Evolutionary conservation across 345 rosid genomes (phyloP).

Genomic region (Bruguiera gymnorhiza): DNA sequence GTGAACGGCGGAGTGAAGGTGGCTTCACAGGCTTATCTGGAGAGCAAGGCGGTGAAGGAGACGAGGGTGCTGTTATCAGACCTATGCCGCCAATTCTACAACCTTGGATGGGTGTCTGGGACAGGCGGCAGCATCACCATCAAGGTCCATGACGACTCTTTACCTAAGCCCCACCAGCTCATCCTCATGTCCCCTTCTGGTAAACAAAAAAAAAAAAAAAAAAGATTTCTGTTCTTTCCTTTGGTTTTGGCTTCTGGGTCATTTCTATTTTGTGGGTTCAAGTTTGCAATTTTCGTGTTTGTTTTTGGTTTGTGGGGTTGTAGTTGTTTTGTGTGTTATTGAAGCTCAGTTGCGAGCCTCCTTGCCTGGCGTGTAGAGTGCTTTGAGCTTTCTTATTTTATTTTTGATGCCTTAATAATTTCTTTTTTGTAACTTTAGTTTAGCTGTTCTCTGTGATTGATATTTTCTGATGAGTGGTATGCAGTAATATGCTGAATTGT

Average conservation of each 20-base stretch:
- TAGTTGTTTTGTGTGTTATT: conserved; percentile 1
- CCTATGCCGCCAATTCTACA: conserved; percentile 84
- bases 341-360: neutral
- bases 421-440: too few species aligned
- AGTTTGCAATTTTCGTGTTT: neutral
- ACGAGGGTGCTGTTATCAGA: conserved; percentile 58
- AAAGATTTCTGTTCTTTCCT: neutral
- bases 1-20: conserved; percentile 27
- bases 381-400: neutral
- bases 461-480: too few species aligned
- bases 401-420: too few species aligned
- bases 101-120: conserved; percentile 92
- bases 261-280: neutral
- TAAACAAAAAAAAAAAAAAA: conserved; percentile 8
- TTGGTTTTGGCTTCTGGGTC: neutral
- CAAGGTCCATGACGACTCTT: conserved; percentile 72
- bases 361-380: neutral
- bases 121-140: conserved; percentile 92
- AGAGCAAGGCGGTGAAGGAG: conserved; percentile 58
- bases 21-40: conserved; percentile 67
- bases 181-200: conserved; percentile 98
- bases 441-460: too few species aligned
- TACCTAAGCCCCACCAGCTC: conserved; percentile 70
- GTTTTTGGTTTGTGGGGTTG: neutral
- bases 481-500: too few species aligned